Conservation (phyloP, 2,329 filamentous ascomycete genomes). For the Colletotrichum horii region DNA sequence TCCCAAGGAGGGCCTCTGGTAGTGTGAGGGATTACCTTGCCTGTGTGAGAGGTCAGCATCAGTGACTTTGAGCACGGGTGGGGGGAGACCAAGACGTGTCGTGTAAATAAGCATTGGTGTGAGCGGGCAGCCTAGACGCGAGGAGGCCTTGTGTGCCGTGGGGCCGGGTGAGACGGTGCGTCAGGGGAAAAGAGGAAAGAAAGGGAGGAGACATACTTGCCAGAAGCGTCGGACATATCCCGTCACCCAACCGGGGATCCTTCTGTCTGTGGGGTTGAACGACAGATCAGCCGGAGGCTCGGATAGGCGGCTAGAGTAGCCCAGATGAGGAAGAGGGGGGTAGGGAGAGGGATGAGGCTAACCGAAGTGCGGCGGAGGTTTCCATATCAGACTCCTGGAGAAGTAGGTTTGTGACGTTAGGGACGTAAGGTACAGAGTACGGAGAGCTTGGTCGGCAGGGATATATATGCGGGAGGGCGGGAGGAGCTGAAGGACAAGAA, state of each 20-base stretch:
- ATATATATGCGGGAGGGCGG: background rate
- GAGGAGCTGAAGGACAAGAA: background rate
- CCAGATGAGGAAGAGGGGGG: background rate
- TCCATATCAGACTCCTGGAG: conserved; percentile 89
- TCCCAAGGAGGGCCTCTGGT: background rate
- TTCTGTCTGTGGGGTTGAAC: conserved; percentile 64
- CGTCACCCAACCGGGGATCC: conserved; percentile 87
- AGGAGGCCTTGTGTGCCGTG: background rate
- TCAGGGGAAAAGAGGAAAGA: background rate
- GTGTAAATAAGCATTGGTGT: conserved; percentile 16
- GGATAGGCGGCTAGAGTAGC: conserved; percentile 1
- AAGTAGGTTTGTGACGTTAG: background rate
- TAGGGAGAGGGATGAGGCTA: conserved; percentile 30
- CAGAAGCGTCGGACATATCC: conserved; percentile 96
- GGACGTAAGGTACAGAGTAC: background rate
- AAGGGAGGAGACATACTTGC: conserved; percentile 73
- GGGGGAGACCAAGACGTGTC: background rate
- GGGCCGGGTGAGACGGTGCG: conserved; percentile 14
- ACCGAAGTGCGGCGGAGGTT: conserved; percentile 96
- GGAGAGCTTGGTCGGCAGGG: conserved; percentile 6
- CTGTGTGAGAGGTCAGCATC: conserved; percentile 26
- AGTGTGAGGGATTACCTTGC: conserved; percentile 34
- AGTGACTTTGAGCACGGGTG: background rate
- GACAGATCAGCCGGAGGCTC: conserved; percentile 18
- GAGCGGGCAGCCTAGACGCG: background rate